Base-by-base conservation (phyloP, 83 land plant species). In the Diphasiastrum complanatum region DNA sequence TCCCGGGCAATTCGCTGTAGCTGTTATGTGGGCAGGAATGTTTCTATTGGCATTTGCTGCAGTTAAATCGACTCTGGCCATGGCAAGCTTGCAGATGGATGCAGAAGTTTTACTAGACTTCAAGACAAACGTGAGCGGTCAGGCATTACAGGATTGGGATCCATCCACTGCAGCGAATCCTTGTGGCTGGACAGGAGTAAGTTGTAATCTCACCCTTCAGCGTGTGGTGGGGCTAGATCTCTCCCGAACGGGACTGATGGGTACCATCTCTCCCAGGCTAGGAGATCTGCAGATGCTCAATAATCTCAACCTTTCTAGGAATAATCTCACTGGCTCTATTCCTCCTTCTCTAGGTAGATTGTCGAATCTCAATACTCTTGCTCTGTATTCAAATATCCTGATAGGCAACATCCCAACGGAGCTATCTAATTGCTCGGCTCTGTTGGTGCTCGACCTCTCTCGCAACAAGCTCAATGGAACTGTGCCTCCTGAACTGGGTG, bases 271-370 rank as follows among this genome's bases (percentile, higher is more conserved):
- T 32, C 51, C 69, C 11, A 11, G n/a, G 1, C 24, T 66, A 0
- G 40, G 37, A 0, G 56, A 55, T 30, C 69, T 66, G 33, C 32
- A 60, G 29, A 45, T 66, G 35, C 61, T 66, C 47, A 54, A 32
- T 4, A 18, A 2, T 6, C 53, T 68, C 4, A 5, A 27, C 28
- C 71, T 68, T 32, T 6, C 18, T 2, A 25, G 1, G 20, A 68
- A 58, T 29, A 24, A 29, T 33, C 28, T 68, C 30, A 35, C 35
- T 0, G 65, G 65, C 1, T 20, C 23, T 12, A 45, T 60, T 23
- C 63, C 63, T 19, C 34, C n/a, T n/a, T 35, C 47, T 8, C 5
- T 68, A 1, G 65, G 71, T 14, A 25, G 33, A 3, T 26, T 68
- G 1, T 37, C 11, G 29, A 63, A 43, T 27, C 36, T 68, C 22